phyloP scores from a whole-genome alignment of 306 rosid genomes.

The Vigna nakashimae region DNA sequence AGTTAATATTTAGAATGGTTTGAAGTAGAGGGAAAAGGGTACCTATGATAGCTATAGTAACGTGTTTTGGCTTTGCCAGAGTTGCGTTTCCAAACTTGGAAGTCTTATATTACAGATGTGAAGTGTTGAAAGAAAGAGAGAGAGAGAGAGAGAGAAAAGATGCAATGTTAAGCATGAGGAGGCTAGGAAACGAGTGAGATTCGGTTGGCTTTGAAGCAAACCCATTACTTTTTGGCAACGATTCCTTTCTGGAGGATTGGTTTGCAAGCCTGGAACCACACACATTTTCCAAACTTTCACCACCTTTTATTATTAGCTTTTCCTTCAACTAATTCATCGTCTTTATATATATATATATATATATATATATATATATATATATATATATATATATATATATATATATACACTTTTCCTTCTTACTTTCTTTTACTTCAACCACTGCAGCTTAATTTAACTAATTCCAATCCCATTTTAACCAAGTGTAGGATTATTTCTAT shows the following conservation, averaged over 20 bases:
- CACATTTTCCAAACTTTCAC: slow-evolving; percentile 44
- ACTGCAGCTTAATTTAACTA: slow-evolving; percentile 19
- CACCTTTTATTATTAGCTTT: slow-evolving; percentile 30
- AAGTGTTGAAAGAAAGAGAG: slow-evolving; percentile 21
- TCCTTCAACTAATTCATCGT: too few relatives aligned
- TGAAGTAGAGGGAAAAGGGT: slow-evolving; percentile 39
- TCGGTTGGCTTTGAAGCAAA: slow-evolving; percentile 99
- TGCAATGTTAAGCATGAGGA: slow-evolving; percentile 76
- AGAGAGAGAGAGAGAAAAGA: slow-evolving; percentile 37
- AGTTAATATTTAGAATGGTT: slow-evolving; percentile 26
- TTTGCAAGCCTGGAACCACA: slow-evolving; percentile 95
- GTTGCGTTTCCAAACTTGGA: slow-evolving; percentile 67
- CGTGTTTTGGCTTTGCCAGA: slow-evolving; percentile 56
- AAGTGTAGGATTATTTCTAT: slow-evolving; percentile 3
- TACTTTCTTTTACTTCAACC: slow-evolving; percentile 20
- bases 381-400: too few relatives aligned
- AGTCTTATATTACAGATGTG: slow-evolving; percentile 53
- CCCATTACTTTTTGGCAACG: slow-evolving; percentile 85
- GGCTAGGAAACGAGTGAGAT: slow-evolving; percentile 88
- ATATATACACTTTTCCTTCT: slow-evolving; percentile 16
- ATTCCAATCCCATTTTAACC: not conserved
- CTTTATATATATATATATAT: too few relatives aligned
- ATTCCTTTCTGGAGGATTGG: slow-evolving; percentile 87
- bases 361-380: too few relatives aligned
- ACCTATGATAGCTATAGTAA: slow-evolving; percentile 41